Conservation (phyloP, 371 early-diverging fungal species). For the Conidiobolus incongruus region DNA sequence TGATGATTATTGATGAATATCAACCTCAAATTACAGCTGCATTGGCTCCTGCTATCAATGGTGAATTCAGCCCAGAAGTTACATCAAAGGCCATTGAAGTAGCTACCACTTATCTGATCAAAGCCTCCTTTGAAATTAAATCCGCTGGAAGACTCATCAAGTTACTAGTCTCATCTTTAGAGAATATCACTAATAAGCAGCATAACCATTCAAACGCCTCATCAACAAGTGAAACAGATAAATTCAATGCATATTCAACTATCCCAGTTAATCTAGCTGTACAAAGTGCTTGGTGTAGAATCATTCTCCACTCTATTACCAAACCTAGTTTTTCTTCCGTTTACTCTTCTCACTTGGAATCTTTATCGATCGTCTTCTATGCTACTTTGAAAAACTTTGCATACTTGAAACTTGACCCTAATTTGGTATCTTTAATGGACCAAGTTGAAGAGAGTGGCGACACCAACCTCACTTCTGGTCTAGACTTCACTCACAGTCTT, state of each 20-base stretch:
- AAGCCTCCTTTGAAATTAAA: conserved; percentile 56
- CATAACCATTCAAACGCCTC: conserved; percentile 8
- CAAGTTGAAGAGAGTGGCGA: conserved; percentile 16
- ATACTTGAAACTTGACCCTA: conserved; percentile 25
- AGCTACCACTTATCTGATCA: conserved; percentile 60
- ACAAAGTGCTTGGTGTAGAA: conserved; percentile 55
- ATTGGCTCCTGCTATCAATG: conserved; percentile 61
- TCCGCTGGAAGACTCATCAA: conserved; percentile 50
- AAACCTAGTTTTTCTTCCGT: conserved; percentile 27
- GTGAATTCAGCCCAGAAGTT: conserved; percentile 53
- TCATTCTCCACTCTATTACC: conserved; percentile 28
- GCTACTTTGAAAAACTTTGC: conserved; percentile 28
- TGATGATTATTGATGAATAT: conserved; percentile 62
- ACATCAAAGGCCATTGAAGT: conserved; percentile 60
- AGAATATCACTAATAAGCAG: conserved; percentile 36
- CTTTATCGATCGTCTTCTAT: conserved; percentile 31
- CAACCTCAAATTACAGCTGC: conserved; percentile 77
- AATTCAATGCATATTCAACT: conserved; percentile 34
- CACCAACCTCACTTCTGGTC: conserved; percentile 7
- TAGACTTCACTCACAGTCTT: background rate
- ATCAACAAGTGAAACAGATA: conserved; percentile 25
- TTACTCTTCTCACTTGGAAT: conserved; percentile 27
- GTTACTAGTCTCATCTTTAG: conserved; percentile 40
- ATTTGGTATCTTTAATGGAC: conserved; percentile 19
- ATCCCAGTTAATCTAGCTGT: conserved; percentile 55